A percentile compares a stretch with the other conserved stretches of the same genome.
phyloP scores from a whole-genome alignment of 768 basidiomycete genomes.

The Erythrobasidium yunnanense region DNA sequence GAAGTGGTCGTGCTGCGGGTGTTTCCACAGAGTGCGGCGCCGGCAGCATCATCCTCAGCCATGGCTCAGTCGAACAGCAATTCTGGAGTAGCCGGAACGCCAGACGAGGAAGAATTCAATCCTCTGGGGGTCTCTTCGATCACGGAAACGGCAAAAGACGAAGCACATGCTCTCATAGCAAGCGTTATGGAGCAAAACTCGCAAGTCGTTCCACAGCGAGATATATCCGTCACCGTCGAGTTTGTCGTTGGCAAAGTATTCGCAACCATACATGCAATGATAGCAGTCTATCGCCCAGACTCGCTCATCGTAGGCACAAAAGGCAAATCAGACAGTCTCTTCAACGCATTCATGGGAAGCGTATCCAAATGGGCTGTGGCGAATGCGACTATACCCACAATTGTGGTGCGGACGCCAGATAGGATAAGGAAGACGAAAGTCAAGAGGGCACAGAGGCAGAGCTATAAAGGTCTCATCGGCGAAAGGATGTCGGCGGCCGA shows the following conservation, averaged over 20 bases:
- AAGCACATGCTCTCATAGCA: conserved; percentile 71
- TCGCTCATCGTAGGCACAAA: conserved; percentile 85
- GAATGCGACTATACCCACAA: conserved; percentile 78
- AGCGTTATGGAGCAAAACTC: conserved; percentile 68
- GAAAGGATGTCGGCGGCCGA: too few species aligned
- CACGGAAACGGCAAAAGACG: conserved; percentile 60
- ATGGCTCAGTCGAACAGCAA: not conserved
- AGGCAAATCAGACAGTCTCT: conserved; percentile 51
- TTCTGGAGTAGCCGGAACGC: not conserved
- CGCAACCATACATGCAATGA: conserved; percentile 59
- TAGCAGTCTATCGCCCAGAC: conserved; percentile 61
- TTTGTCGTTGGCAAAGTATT: conserved; percentile 85
- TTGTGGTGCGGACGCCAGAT: conserved; percentile 60
- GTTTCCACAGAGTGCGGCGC: conserved; percentile 58
- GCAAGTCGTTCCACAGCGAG: conserved; percentile 56
- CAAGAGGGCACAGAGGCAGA: conserved; percentile 16
- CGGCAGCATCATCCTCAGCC: not conserved
- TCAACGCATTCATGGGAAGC: conserved; percentile 54
- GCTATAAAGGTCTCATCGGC: conserved; percentile 21
- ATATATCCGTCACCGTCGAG: conserved; percentile 85
- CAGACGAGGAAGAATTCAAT: not conserved
- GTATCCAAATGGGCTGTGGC: conserved; percentile 48
- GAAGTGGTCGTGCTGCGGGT: conserved; percentile 86
- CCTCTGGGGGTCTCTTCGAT: conserved; percentile 23
- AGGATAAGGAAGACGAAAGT: conserved; percentile 47